Base-by-base conservation (phyloP, 176 grass and related monocot genomes). In the Poa annua region DNA sequence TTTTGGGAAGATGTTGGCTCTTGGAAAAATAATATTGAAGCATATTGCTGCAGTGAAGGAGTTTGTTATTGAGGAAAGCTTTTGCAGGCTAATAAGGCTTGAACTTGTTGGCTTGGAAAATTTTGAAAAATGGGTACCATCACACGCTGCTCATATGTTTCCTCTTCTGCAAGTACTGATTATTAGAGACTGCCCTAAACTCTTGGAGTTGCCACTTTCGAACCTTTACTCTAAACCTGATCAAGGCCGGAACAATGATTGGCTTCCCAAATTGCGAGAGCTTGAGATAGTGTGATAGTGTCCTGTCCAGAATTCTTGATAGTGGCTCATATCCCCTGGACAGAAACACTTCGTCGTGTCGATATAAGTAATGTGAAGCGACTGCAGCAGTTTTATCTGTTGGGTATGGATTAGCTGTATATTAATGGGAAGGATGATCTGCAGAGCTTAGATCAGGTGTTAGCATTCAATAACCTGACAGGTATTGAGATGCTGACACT, bases 271-370 rank as follows among this genome's bases (percentile, higher is more conserved):
- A 60, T 21, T 60, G 56, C 21, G 25, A 60, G 22, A 60, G 20
- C 56, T 84, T 0, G 0, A 10, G 6, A 76, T 84, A 25, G 0
- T 0, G 0, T 0, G 6, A 76, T 84, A 25, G 0, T 0, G 0
- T 0, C 0, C 0, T 84, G 82, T 11, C 60, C 14, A 12, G 34
- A 76, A 25, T 25, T 60, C 0, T 13, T 8, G 71, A 41, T 72
- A 15, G 4, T 76, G 0, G 32, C 33, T 20, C 53, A 56, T 21
- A 21, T 84, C 4, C 44, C 71, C 38, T 76, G 59, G 59, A 76
- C 8, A 8, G 2, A 21, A 4, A 17, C 8, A 10, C 6, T 3
- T 2, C 48, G 38, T 6, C n/a, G 0, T 1, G 69, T 69, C 1
- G 0, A 9, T 0, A 62, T 82, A 45, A 1, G 0, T 3, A 0